A percentile compares a stretch with the other conserved stretches of the same genome.
These are phyloP conservation scores for Fusarium decemcellulare DNA, from an alignment of 2,329 filamentous ascomycete genomes.

Conservation along the genomic window DNA sequence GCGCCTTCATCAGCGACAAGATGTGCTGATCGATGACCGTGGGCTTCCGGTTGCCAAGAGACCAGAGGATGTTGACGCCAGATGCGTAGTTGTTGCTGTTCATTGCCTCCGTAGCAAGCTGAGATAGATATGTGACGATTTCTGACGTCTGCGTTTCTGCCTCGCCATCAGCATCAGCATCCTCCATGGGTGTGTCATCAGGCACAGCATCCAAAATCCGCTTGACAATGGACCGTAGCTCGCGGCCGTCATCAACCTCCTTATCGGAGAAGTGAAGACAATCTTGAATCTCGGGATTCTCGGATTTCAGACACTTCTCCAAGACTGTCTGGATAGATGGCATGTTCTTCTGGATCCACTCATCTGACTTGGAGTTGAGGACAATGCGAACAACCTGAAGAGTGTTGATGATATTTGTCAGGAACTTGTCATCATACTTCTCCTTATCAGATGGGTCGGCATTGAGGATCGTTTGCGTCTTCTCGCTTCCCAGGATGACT, in stretches of 20 bases:
- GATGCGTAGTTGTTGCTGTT: conserved; percentile 86
- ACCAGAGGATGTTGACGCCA: conserved; percentile 95
- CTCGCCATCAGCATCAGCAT: conserved; percentile 87
- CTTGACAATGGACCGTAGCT: conserved; percentile 82
- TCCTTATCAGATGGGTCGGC: conserved; percentile 75
- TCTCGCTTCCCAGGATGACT: conserved; percentile 86
- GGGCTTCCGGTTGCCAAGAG: conserved; percentile 86
- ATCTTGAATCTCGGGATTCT: conserved; percentile 94
- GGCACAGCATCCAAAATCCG: conserved; percentile 92
- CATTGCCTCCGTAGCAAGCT: conserved; percentile 90
- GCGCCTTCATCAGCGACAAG: conserved; percentile 88
- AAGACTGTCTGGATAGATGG: conserved; percentile 86
- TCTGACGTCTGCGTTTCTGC: conserved; percentile 87
- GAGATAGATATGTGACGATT: conserved; percentile 86
- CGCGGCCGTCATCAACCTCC: conserved; percentile 77
- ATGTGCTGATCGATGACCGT: conserved; percentile 93
- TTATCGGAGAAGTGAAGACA: conserved; percentile 84
- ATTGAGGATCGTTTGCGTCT: conserved; percentile 73
- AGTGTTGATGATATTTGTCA: conserved; percentile 92
- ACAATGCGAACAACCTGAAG: conserved; percentile 93
- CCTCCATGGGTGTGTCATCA: conserved; percentile 78
- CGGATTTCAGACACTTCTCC: conserved; percentile 89
- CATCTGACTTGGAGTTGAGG: conserved; percentile 87
- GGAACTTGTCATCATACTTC: conserved; percentile 85
- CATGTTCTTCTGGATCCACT: conserved; percentile 89